Conservation (phyloP, 2,329 filamentous ascomycete species). For the Aureobasidium melanogenum region DNA sequence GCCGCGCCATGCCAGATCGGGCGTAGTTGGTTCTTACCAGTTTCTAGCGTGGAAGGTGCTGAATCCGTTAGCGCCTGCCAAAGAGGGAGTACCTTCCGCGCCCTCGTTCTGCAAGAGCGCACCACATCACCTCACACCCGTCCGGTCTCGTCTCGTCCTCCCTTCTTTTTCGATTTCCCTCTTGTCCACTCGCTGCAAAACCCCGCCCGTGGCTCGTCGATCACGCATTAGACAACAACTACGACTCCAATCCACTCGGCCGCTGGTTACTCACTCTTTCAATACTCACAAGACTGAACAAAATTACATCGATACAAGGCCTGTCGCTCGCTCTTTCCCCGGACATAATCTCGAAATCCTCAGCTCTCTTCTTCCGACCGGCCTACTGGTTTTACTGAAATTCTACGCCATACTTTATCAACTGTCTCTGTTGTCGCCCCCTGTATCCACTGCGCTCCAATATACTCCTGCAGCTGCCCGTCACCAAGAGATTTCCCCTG, state of each 20-base stretch:
- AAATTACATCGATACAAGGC: background rate
- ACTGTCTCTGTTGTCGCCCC: background rate
- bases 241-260: background rate
- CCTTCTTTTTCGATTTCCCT: background rate
- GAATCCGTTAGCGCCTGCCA: constrained; percentile 9
- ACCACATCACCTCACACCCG: constrained; percentile 9
- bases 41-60: constrained; percentile 10
- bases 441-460: background rate
- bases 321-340: constrained; percentile 7
- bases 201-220: constrained; percentile 5
- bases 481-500: background rate
- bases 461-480: constrained; percentile 3
- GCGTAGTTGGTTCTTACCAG: constrained; percentile 3
- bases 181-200: constrained; percentile 1
- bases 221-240: background rate
- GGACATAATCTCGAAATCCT: background rate
- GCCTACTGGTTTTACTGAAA: background rate
- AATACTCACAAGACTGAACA: background rate
- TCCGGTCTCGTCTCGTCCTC: constrained; percentile 2
- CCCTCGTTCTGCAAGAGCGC: constrained; percentile 6
- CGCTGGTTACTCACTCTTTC: background rate
- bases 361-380: background rate
- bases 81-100: constrained; percentile 6
- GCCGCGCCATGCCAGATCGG: background rate
- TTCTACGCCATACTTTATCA: background rate